A percentile compares a stretch with the other conserved stretches of the same genome.
Conservation (phyloP, 1,284 basidiomycete species). For the Trichosporon ovoides region DNA sequence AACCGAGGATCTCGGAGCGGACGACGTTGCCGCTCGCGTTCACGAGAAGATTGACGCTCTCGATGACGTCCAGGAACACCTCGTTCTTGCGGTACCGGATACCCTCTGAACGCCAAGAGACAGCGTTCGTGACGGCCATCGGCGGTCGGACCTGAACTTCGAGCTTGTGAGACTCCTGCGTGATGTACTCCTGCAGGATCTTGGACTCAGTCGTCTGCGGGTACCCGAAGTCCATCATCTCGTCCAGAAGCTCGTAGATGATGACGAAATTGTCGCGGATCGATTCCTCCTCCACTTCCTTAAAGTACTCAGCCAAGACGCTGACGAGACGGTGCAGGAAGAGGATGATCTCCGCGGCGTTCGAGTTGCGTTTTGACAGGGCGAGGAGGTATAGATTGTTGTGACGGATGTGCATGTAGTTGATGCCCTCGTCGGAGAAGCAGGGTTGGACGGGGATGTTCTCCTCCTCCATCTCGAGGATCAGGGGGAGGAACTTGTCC, state of each 20-base stretch:
- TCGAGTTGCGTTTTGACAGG: slow-evolving; percentile 89
- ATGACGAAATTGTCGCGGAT: slow-evolving; percentile 99
- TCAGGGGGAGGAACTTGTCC: slow-evolving; percentile 87
- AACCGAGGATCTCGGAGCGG: slow-evolving; percentile 92
- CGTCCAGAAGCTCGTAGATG: slow-evolving; percentile 94
- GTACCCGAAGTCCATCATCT: slow-evolving; percentile 99
- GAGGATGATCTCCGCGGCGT: slow-evolving; percentile 92
- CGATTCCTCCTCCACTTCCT: slow-evolving; percentile 97
- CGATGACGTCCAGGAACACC: slow-evolving; percentile 97
- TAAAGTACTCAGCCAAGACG: slow-evolving; percentile 92
- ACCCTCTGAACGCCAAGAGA: slow-evolving; percentile 96
- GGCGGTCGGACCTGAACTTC: slow-evolving; percentile 94
- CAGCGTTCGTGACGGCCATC: slow-evolving; percentile 97
- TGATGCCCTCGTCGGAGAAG: slow-evolving; percentile 87
- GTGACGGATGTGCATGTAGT: slow-evolving; percentile 98
- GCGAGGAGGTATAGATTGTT: slow-evolving; percentile 96
- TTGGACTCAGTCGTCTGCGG: slow-evolving; percentile 99
- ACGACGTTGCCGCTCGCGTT: slow-evolving; percentile 97
- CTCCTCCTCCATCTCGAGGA: slow-evolving; percentile 97
- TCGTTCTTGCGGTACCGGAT: slow-evolving; percentile 99
- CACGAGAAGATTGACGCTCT: slow-evolving; percentile 93
- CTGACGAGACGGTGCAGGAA: slow-evolving; percentile 84
- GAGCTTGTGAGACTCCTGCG: slow-evolving; percentile 97
- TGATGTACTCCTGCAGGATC: slow-evolving; percentile 95
- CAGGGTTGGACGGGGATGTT: slow-evolving; percentile 90